Base-by-base conservation (phyloP, 768 basidiomycete species). In the Pleurotus tuoliensis region DNA sequence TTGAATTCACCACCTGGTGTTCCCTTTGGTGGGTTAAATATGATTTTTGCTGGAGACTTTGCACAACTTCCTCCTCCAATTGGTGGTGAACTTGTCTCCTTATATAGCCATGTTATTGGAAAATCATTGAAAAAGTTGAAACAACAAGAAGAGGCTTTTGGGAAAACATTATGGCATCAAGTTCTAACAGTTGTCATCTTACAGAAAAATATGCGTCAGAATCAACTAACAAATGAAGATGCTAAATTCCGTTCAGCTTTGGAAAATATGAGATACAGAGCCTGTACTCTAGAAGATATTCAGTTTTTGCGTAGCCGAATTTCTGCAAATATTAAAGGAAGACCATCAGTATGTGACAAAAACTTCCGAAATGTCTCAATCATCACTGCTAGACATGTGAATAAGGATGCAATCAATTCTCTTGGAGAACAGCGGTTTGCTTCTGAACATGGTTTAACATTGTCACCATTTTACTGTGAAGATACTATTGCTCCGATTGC, bases 21-120 rank as follows among this genome's bases (percentile, higher is more conserved):
- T 5, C 62, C 71, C 12, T 72, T 71, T 58, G 71, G 69, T 5
- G 68, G 71, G 0, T 56, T 67, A 11, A 70, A 68, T 44, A 56
- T 74, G 8, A 70, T 74, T 9, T 64, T 73, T 49, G 69, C 70
- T 4, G 71, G 71, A 2, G 70, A 74, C 50, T 71, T 73, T 60
- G 70, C 65, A 0, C 71, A 73, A 46, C 55, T 74, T 0, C 71
- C 69, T 3, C 72, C 62, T 27, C 57, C 64, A 1, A 56, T 60
- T 2, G 64, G 63, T 15, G 58, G 59, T 7, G 63, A 64, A 25
- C 0, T 41, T 59, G 39, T 62, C 41, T 55, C 63, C 9, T 56
- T 65, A 7, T 66, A 62, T 49, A 60, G 58, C 22, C 24, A 58
- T 24, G 30, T 20, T 11, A 48, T 61, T 34, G 53, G 61, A 4